A percentile compares a stretch with the other conserved stretches of the same genome.
These are phyloP conservation scores for Metschnikowia cubensis DNA, from an alignment of 805 yeast species.

Conservation along the genomic window DNA sequence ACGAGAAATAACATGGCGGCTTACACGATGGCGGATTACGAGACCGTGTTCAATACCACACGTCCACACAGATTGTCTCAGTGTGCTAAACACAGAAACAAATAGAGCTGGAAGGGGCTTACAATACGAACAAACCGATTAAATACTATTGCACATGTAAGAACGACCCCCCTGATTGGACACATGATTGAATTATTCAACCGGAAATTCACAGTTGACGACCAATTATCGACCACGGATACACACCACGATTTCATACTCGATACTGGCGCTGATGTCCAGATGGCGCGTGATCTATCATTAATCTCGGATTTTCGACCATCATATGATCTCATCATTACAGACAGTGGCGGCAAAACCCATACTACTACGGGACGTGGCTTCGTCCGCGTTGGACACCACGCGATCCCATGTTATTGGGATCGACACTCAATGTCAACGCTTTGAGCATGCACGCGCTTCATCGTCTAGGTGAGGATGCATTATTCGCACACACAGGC, in stretches of 20 bases:
- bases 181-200: not conserved
- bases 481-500: not conserved
- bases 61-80: too few species aligned
- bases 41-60: too few species aligned
- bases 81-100: too few species aligned
- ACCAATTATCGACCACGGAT: not conserved
- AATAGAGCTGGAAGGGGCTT: too few species aligned
- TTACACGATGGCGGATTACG: too few species aligned
- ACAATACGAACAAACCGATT: too few species aligned
- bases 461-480: not conserved
- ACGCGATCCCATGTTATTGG: not conserved
- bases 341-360: not conserved
- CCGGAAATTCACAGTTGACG: not conserved
- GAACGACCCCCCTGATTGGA: not conserved
- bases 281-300: not conserved
- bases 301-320: not conserved
- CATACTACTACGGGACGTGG: not conserved
- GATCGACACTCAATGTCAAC: not conserved
- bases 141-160: not conserved
- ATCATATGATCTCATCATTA: not conserved
- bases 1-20: too few species aligned
- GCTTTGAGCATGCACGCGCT: not conserved
- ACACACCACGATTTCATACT: not conserved
- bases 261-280: not conserved
- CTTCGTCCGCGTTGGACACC: not conserved